phyloP scores from a whole-genome alignment of 108 stramenopile species.

The Nitzschia putrida region DNA sequence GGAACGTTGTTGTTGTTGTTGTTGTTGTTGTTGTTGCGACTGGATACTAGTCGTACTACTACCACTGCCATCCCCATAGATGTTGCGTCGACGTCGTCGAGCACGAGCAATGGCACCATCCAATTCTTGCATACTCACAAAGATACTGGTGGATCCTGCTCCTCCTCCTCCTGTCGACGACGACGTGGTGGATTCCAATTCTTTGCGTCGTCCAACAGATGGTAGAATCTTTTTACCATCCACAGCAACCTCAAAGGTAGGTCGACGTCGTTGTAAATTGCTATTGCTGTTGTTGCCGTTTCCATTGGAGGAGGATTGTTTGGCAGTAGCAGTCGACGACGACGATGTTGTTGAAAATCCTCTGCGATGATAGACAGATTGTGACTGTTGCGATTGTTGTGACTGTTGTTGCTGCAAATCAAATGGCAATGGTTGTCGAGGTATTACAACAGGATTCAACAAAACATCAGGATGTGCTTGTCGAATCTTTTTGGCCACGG shows the following conservation, averaged over 20 bases:
- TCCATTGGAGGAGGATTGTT: background rate
- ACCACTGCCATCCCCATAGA: slow-evolving; percentile 47
- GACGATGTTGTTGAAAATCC: too few relatives aligned
- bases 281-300: background rate
- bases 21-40: too few relatives aligned
- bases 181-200: too few relatives aligned
- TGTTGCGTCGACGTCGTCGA: slow-evolving; percentile 66
- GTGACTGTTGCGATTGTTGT: too few relatives aligned
- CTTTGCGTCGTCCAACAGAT: slow-evolving; percentile 41
- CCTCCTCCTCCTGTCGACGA: too few relatives aligned
- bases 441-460: slow-evolving; percentile 62
- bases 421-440: slow-evolving; percentile 7
- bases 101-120: slow-evolving; percentile 75
- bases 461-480: slow-evolving; percentile 68
- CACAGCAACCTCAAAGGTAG: slow-evolving; percentile 73
- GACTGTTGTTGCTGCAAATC: too few relatives aligned
- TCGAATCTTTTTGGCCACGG: slow-evolving; percentile 75
- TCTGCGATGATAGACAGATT: too few relatives aligned
- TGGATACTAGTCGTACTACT: too few relatives aligned
- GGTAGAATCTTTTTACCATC: slow-evolving; percentile 76
- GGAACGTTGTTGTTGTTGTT: too few relatives aligned
- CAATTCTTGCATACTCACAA: slow-evolving; percentile 79
- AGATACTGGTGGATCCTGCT: slow-evolving; percentile 44
- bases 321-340: too few relatives aligned
- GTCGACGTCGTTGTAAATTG: background rate